Evolutionary conservation across 176 grass and related monocot genomes (phyloP), one percentile per base, ranked within the genome.

Genomic region (Zizania latifolia): DNA sequence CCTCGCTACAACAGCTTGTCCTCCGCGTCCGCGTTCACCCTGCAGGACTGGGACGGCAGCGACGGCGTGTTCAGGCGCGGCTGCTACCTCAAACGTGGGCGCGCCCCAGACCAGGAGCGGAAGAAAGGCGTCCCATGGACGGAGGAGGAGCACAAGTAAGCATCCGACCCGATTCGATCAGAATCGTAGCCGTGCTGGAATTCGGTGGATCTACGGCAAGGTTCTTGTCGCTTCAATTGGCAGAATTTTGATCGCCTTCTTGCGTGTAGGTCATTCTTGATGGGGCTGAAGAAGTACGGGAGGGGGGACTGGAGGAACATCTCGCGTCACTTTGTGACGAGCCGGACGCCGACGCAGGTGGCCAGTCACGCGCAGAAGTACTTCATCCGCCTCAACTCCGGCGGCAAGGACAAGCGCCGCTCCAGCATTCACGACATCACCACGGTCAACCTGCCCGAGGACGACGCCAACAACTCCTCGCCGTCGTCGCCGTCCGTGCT

Each of bases 381-480:
- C 84, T 97, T 92, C 86, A 91, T 92, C 71, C 78, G 94, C 35
- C 94, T 92, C 17, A 93, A 68, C 61, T 89, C 94, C 10, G 88
- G 94, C 37, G 87, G 89, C 31, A 99, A 95, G 79, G 96, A 99
- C 79, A 99, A 99, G 73, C 87, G 96, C 19, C 88, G 96, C 17
- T 95, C 96, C 74, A 99, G 96, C 87, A 99, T 99, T 76, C 96
- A 99, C 84, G 96, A 99, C 80, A 99, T 94, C 84, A 99, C 95
- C 33, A 99, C 91, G 14, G 86, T 83, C 21, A 99, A 99, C 88
- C 81, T 98, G 51, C 83, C 76, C 6, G 89, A 98, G 54, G 82
- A 87, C 16, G 82, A 90, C 40, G 46, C 62, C 33, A 54, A 59
- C 21, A 68, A 66, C 33, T 72, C 76, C 8, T 82, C 95, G 11